Conservation (phyloP, 2,329 filamentous ascomycete species). For the Colletotrichum orchidophilum region DNA sequence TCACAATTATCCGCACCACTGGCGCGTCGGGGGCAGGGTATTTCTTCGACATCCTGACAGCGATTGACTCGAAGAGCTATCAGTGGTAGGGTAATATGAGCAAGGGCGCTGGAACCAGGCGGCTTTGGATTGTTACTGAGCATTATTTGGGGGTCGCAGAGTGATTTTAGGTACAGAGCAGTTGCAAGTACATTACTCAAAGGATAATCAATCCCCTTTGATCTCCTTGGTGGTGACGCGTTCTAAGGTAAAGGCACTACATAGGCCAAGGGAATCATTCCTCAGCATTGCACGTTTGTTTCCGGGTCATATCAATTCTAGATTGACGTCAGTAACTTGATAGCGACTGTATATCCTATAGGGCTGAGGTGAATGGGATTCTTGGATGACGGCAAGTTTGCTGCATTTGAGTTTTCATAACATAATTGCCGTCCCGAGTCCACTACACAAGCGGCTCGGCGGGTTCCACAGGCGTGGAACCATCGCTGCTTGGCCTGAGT, state of each 20-base stretch:
- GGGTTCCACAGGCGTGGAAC: conserved; percentile 12
- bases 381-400: conserved; percentile 21
- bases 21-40: conserved; percentile 23
- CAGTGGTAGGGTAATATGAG: neutral
- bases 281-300: neutral
- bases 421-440: conserved; percentile 27
- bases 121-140: neutral
- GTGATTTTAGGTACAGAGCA: conserved; percentile 5
- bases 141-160: neutral
- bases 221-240: conserved; percentile 5
- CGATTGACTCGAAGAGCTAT: neutral
- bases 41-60: neutral
- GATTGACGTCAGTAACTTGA: conserved; percentile 27
- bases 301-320: neutral
- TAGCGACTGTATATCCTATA: neutral
- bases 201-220: neutral
- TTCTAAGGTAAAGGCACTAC: neutral
- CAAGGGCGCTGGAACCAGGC: neutral
- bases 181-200: conserved; percentile 4
- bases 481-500: neutral
- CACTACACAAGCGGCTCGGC: conserved; percentile 20
- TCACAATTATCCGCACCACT: conserved; percentile 55
- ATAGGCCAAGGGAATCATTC: neutral
- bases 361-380: conserved; percentile 14
- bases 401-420: conserved; percentile 30